Percentiles rank a stretch among this genome's conserved stretches.
Evolutionary conservation across 768 basidiomycete species (phyloP).

Genomic region (Sporobolomyces pararoseus): DNA sequence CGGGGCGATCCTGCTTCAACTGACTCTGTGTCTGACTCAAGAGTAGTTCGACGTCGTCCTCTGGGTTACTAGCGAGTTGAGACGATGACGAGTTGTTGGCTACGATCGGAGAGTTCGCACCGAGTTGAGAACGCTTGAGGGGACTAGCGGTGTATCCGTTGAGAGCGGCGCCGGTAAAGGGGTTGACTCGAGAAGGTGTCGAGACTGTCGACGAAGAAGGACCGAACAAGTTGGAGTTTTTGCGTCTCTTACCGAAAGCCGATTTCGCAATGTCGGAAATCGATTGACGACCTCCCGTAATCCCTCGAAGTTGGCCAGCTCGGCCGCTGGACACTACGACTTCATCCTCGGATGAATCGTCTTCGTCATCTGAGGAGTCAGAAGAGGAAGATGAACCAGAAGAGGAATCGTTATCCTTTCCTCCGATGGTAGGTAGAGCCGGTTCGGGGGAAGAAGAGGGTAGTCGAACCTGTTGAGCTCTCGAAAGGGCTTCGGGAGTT

Average conservation of each 20-base stretch:
- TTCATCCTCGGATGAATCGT: conserved; percentile 19
- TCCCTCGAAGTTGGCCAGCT: not conserved
- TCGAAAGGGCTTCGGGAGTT: not conserved
- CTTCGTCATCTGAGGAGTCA: conserved; percentile 10
- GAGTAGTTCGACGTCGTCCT: conserved; percentile 25
- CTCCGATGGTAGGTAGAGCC: conserved; percentile 23
- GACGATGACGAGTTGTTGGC: not conserved
- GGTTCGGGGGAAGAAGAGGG: conserved; percentile 34
- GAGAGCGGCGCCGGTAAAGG: conserved; percentile 1
- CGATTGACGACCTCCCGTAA: not conserved
- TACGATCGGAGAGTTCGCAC: conserved; percentile 3
- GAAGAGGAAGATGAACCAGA: conserved; percentile 12
- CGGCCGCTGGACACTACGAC: not conserved
- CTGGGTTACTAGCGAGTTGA: not conserved
- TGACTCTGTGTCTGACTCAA: conserved; percentile 25
- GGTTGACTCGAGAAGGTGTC: conserved; percentile 1
- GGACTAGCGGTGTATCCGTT: conserved; percentile 14
- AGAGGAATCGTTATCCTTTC: not conserved
- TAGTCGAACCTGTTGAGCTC: not conserved
- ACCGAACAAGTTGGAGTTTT: conserved; percentile 7
- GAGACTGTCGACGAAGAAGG: not conserved
- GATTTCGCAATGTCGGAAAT: conserved; percentile 20
- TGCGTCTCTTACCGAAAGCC: conserved; percentile 25
- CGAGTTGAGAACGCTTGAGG: conserved; percentile 10
- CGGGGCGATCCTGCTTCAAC: not conserved